Evolutionary conservation across 169 alveolate species (phyloP), one percentile per base, ranked within the genome.

Genomic region (Condylostoma magnum): DNA sequence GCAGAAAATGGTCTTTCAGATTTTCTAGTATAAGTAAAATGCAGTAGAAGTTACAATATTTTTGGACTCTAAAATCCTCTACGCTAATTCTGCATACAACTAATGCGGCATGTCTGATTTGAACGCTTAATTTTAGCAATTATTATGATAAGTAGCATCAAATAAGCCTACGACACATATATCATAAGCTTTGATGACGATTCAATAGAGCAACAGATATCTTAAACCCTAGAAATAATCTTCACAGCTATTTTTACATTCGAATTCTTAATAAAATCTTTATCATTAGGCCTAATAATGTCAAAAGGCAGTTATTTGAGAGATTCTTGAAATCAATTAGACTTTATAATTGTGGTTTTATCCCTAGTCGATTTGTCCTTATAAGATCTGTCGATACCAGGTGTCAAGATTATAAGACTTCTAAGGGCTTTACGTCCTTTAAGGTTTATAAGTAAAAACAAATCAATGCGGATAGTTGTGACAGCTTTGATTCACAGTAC

Each of bases 321-420:
- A 48, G 95, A 90, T 54, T 76, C 79, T 37, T 93, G 97, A 95
- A 87, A 88, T 67, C 43, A 75, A 58, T 71, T 90, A 25, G 97
- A 93, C 84, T 90, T 88, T 73, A 66, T 89, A 69, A 90, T 93
- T 18, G 94, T 90, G 15, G 48, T 77, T 18, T 76, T 91, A 18
- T 80, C 93, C 4, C 28, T 93, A 3, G 68, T 89, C 44, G 97
- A 93, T 75, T 58, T 89, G 30, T n/a, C 69, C 6, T 71, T 90
- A 18, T 58, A 56, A n/a, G 58, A 74, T 2, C 60, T 82, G 3
- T 63, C 79, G 36, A 2, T 85, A 2, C 63, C 82, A n/a, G 73
- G 56, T 54, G 37, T 82, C 33, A 83, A 83, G 77, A 82, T 87
- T n/a, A 63, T 89, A 36, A 76, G 95, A 69, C 51, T 89, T 31